phyloP scores from a whole-genome alignment of 441 rosid genomes.

The Pelargonium cotyledonis region DNA sequence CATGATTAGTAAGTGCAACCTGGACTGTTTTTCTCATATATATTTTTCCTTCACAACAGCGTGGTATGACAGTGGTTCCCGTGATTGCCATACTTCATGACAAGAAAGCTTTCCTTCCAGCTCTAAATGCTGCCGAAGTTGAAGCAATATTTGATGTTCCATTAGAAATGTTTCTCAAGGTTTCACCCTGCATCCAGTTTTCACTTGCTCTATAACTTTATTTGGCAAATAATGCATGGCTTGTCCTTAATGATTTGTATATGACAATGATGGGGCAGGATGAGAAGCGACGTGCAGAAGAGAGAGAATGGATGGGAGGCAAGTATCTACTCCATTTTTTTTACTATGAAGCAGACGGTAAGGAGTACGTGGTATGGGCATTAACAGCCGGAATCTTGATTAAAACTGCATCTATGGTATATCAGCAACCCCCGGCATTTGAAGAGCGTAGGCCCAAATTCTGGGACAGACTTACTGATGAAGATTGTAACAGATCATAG shows the following conservation, averaged over 20 bases:
- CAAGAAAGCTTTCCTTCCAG: constrained; percentile 41
- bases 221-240: background rate
- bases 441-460: constrained; percentile 63
- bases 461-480: constrained; percentile 37
- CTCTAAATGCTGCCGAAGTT: constrained; percentile 46
- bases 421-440: constrained; percentile 59
- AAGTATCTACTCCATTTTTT: constrained; percentile 70
- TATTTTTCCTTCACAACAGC: constrained; percentile 20
- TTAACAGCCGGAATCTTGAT: constrained; percentile 86
- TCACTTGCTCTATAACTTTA: background rate
- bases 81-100: constrained; percentile 46
- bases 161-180: constrained; percentile 73
- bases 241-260: background rate
- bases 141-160: constrained; percentile 67
- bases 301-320: constrained; percentile 81
- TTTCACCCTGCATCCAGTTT: constrained; percentile 12
- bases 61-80: constrained; percentile 43
- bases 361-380: constrained; percentile 73
- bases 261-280: constrained; percentile 37
- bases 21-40: constrained; percentile 4
- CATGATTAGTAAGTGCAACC: too few species aligned
- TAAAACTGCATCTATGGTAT: constrained; percentile 77
- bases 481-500: constrained; percentile 28
- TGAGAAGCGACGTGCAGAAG: constrained; percentile 64
- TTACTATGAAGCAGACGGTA: constrained; percentile 47